Evolutionary conservation across 176 grass and related monocot genomes (phyloP).

Genomic region (Oryza meridionalis): DNA sequence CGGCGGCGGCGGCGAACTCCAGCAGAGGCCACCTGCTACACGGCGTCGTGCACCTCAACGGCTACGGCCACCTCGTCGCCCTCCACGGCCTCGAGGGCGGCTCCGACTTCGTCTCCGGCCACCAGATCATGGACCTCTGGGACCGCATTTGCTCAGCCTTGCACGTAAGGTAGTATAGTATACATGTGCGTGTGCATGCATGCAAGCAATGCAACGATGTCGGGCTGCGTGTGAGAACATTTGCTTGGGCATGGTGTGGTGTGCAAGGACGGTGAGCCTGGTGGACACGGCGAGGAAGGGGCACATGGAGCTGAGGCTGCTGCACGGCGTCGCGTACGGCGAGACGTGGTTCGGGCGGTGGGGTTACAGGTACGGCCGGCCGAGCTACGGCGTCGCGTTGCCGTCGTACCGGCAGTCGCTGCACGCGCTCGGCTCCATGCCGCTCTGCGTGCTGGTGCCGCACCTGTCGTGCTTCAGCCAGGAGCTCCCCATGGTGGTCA

Average conservation of each 20-base stretch:
- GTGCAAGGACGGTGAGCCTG: conserved; percentile 75
- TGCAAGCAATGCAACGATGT: neutral
- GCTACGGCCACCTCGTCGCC: conserved; percentile 77
- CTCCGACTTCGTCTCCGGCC: conserved; percentile 81
- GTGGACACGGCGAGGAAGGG: conserved; percentile 72
- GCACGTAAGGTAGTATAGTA: conserved; percentile 79
- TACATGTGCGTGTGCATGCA: neutral
- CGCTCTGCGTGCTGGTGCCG: conserved; percentile 62
- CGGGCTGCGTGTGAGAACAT: neutral
- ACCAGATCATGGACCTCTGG: conserved; percentile 88
- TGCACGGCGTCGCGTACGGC: conserved; percentile 77
- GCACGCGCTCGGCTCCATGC: conserved; percentile 58
- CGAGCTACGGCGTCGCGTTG: conserved; percentile 65
- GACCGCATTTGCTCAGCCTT: conserved; percentile 74
- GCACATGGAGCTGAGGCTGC: conserved; percentile 72
- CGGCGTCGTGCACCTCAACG: conserved; percentile 87
- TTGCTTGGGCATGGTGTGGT: neutral
- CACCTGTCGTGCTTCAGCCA: conserved; percentile 55
- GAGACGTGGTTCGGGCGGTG: conserved; percentile 86
- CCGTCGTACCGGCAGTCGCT: conserved; percentile 75
- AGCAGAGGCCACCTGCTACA: conserved; percentile 66
- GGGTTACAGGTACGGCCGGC: conserved; percentile 75
- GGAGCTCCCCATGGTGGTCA: conserved; percentile 65
- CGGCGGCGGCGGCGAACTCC: neutral
- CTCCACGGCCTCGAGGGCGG: conserved; percentile 77